These are phyloP conservation scores for Chrysanthemum seticuspe DNA, from an alignment of 129 eudicot genomes.

Conservation along the genomic window DNA sequence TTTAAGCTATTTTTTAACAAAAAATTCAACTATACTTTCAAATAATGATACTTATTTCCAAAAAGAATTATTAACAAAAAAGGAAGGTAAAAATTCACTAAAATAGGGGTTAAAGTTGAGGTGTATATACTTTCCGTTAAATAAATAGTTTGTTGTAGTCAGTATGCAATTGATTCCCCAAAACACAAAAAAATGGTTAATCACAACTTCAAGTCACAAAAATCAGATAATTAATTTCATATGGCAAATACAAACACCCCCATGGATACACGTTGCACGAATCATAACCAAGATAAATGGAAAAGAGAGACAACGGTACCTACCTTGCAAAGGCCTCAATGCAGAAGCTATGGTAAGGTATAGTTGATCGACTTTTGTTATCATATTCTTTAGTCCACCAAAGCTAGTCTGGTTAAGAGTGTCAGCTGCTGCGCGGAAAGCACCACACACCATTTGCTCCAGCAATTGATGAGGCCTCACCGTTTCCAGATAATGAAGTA, in stretches of 20 bases:
- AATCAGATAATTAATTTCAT: background rate
- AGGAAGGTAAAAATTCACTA: background rate
- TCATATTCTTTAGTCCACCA: constrained; percentile 72
- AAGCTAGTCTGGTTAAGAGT: constrained; percentile 68
- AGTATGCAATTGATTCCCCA: too few relatives aligned
- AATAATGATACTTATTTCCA: background rate
- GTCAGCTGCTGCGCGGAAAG: constrained; percentile 83
- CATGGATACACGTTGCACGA: constrained; percentile 9
- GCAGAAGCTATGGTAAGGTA: constrained; percentile 64
- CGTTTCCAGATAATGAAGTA: constrained; percentile 94
- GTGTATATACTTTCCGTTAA: background rate
- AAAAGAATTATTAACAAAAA: background rate
- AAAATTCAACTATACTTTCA: background rate
- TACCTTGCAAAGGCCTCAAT: constrained; percentile 73
- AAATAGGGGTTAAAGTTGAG: background rate
- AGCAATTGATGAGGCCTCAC: constrained; percentile 70
- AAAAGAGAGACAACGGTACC: background rate
- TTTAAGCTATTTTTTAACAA: too few relatives aligned
- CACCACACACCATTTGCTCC: constrained; percentile 91
- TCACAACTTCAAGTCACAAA: background rate
- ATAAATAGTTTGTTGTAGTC: too few relatives aligned
- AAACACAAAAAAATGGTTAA: background rate
- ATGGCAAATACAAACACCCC: constrained; percentile 1
- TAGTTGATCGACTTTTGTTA: constrained; percentile 61
- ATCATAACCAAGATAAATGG: constrained; percentile 1